Evolutionary conservation across 208 protist species (phyloP).

Genomic region (Acanthamoeba healyi): DNA sequence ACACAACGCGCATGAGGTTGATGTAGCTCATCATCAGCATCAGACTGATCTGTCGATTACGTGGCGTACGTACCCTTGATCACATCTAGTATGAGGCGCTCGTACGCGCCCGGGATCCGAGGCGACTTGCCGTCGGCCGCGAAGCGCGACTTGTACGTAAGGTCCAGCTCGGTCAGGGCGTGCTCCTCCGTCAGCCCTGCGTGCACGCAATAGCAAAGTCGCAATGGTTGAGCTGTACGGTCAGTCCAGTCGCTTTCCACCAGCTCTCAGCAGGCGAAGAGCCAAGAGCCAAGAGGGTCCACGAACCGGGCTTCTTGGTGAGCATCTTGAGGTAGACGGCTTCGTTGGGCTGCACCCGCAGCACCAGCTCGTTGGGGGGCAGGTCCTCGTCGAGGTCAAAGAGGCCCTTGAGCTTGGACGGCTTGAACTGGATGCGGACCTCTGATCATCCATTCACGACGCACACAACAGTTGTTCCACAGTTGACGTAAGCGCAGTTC

Average conservation of each 20-base stretch:
- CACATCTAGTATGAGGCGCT: slow-evolving; percentile 90
- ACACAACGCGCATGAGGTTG: no score
- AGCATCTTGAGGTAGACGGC: slow-evolving; percentile 90
- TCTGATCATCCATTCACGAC: slow-evolving; percentile 78
- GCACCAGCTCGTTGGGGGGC: slow-evolving; percentile 91
- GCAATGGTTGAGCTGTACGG: no score
- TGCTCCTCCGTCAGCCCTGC: slow-evolving; percentile 43
- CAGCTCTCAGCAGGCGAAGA: no score
- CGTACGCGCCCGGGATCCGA: slow-evolving; percentile 90
- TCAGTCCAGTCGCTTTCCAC: no score
- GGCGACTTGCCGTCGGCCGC: background rate
- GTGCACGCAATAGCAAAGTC: no score
- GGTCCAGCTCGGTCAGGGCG: slow-evolving; percentile 86
- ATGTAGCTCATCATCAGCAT: background rate
- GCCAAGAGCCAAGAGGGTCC: no score
- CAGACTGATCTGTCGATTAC: background rate
- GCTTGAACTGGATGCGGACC: slow-evolving; percentile 89
- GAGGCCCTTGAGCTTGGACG: slow-evolving; percentile 78
- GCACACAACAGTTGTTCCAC: no score
- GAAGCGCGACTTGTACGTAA: slow-evolving; percentile 84
- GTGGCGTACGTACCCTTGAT: slow-evolving; percentile 76
- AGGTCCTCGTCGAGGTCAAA: slow-evolving; percentile 74
- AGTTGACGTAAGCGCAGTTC: no score
- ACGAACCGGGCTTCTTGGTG: slow-evolving; percentile 84
- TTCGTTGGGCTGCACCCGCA: slow-evolving; percentile 92